Conservation (phyloP, 1,284 basidiomycete genomes). For the Cutaneotrichosporon dermatis region DNA sequence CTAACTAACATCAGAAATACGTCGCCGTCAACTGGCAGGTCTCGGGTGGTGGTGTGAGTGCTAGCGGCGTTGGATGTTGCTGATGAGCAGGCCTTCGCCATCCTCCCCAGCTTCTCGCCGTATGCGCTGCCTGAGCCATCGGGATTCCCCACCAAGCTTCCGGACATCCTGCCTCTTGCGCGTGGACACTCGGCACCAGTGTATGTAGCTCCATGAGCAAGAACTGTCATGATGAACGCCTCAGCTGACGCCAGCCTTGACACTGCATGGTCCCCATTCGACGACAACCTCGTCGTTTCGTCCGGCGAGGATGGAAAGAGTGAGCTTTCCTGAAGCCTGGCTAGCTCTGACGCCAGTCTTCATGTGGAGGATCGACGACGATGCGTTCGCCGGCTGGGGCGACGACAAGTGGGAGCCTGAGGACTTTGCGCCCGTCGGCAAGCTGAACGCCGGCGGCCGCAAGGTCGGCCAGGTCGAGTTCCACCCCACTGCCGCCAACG, state of each 20-base stretch:
- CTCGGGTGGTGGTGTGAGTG: constrained; percentile 72
- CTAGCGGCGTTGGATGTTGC: background rate
- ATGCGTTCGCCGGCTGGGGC: constrained; percentile 76
- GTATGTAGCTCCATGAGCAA: constrained; percentile 4
- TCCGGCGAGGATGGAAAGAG: constrained; percentile 86
- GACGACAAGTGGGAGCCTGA: constrained; percentile 72
- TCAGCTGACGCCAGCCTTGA: constrained; percentile 64
- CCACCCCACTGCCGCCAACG: constrained; percentile 84
- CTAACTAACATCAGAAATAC: constrained; percentile 29
- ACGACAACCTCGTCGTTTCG: constrained; percentile 83
- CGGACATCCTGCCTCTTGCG: constrained; percentile 87
- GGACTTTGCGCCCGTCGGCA: constrained; percentile 71
- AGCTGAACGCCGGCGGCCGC: constrained; percentile 53
- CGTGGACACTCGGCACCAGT: constrained; percentile 61
- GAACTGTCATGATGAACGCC: background rate
- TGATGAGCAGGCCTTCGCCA: constrained; percentile 65
- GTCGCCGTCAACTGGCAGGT: constrained; percentile 82
- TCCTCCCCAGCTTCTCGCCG: constrained; percentile 78
- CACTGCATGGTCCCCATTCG: constrained; percentile 94
- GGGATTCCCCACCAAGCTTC: constrained; percentile 70
- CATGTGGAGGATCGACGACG: constrained; percentile 76
- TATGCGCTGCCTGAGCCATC: constrained; percentile 55
- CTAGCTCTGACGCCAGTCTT: constrained; percentile 52
- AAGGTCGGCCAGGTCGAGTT: constrained; percentile 93
- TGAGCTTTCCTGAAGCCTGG: constrained; percentile 15